Percentiles rank a stretch among this genome's conserved stretches.
These are phyloP conservation scores for Oenanthe sinensis DNA, from an alignment of 129 eudicot genomes.

Conservation along the genomic window DNA sequence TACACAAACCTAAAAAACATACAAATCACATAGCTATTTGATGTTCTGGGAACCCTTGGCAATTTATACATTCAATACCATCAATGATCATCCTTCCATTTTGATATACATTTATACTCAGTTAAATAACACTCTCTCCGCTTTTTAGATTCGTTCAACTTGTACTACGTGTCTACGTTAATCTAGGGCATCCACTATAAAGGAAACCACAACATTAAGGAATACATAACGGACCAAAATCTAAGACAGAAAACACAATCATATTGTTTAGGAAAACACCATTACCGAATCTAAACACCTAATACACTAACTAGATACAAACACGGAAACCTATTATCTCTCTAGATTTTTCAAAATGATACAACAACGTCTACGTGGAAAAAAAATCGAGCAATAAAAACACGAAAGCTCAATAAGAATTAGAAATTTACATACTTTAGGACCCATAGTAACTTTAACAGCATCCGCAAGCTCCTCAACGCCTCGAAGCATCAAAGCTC, in stretches of 20 bases:
- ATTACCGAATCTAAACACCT: too few relatives aligned
- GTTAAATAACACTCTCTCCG: not conserved
- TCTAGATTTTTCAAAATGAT: not conserved
- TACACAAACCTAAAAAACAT: not conserved
- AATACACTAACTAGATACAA: not conserved
- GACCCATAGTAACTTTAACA: slow-evolving; percentile 91
- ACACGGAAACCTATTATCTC: not conserved
- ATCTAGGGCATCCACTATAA: not conserved
- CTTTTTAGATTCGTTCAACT: not conserved
- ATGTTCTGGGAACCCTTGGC: not conserved
- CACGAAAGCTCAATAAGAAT: not conserved
- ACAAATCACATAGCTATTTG: not conserved
- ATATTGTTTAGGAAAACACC: too few relatives aligned
- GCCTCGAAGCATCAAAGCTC: slow-evolving; percentile 87
- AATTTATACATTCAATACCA: not conserved
- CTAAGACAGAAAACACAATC: not conserved
- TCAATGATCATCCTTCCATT: not conserved
- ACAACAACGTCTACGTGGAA: not conserved
- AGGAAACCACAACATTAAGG: not conserved
- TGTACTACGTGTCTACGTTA: not conserved
- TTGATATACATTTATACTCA: not conserved
- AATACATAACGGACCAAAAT: not conserved
- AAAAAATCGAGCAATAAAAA: not conserved
- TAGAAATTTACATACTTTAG: slow-evolving; percentile 36
- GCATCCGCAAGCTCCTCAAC: slow-evolving; percentile 97